Evolutionary conservation across 163 green algal species (phyloP), one percentile per base, ranked within the genome.

Genomic region (Coccomyxa subellipsoidea): DNA sequence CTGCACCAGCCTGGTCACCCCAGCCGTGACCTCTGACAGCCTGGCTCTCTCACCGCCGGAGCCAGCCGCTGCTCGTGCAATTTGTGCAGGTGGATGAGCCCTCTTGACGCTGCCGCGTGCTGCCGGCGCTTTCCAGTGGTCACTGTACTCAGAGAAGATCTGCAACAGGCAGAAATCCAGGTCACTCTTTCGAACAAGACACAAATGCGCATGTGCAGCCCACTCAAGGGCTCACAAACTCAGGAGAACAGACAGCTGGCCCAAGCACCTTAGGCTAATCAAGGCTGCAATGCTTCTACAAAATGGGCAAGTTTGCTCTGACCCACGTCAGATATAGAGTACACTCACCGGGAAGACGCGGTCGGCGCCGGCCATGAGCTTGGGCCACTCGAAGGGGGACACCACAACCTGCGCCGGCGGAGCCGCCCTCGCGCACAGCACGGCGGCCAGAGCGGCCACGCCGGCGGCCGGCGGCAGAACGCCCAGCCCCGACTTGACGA

Each of bases 401-500:
- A 76, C 79, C n/a, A 86, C 54, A 23, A 76, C 35, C 71, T 82
- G 78, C 15, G 83, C 18, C 5, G 73, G 66, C n/a, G 25, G 75
- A 21, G 37, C 31, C 1, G 27, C 32, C 3, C 15, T 40, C 18
- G 27, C n/a, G 31, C 32, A 10, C 12, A 77, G 70, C 18, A 40
- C 32, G 10, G 70, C 31, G 12, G 31, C 32, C 40, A 88, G 34
- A 4, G 31, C 76, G 0, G 81, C 81, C 75, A 97, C 82, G 0
- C 92, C 94, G 34, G 72, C n/a, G 40, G 77, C 35, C 5, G 92
- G 88, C 34, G 76, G 76, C 31, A 97, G 84, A 29, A 93, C 85
- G n/a, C 84, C 84, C 84, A 96, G 90, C 66, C 94, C 94, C 38
- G 93, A 90, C 18, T 90, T 88, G 72, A 88, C 81, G 82, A 97